These are phyloP conservation scores for Globisporangium lucens DNA, from an alignment of 352 stramenopile species.

Conservation along the genomic window DNA sequence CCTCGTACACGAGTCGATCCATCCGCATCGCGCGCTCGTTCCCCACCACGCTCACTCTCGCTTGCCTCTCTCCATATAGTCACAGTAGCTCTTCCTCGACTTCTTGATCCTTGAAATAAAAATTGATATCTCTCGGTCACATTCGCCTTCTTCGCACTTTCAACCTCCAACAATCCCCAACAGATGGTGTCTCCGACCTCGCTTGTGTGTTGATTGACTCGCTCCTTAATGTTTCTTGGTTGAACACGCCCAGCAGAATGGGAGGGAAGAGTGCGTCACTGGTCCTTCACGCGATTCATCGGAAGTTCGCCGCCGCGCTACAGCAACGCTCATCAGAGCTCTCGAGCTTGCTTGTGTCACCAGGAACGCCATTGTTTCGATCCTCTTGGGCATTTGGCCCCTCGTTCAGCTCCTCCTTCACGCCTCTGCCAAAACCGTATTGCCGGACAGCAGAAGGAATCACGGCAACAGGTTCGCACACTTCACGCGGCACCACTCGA, in stretches of 20 bases:
- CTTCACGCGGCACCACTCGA: neutral
- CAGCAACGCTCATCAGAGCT: neutral
- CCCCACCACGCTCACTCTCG: neutral
- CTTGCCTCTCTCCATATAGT: neutral
- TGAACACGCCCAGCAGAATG: neutral
- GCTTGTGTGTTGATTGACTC: neutral
- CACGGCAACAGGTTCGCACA: neutral
- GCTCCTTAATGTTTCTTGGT: neutral
- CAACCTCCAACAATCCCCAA: neutral
- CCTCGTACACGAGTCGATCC: neutral
- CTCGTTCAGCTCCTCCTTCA: neutral
- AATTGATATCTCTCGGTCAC: neutral
- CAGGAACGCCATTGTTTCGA: neutral
- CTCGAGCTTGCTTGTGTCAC: neutral
- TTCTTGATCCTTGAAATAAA: neutral
- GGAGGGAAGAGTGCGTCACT: neutral
- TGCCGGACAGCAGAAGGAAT: neutral
- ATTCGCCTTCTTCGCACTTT: neutral
- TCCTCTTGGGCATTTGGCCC: neutral
- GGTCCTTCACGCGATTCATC: neutral
- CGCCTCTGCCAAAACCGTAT: neutral
- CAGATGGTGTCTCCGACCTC: neutral
- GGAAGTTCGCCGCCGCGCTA: neutral
- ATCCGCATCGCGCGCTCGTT: neutral
- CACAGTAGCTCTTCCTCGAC: neutral